These are phyloP conservation scores for Penicillium olsonii DNA, from an alignment of 2,329 filamentous ascomycete species.

Conservation along the genomic window DNA sequence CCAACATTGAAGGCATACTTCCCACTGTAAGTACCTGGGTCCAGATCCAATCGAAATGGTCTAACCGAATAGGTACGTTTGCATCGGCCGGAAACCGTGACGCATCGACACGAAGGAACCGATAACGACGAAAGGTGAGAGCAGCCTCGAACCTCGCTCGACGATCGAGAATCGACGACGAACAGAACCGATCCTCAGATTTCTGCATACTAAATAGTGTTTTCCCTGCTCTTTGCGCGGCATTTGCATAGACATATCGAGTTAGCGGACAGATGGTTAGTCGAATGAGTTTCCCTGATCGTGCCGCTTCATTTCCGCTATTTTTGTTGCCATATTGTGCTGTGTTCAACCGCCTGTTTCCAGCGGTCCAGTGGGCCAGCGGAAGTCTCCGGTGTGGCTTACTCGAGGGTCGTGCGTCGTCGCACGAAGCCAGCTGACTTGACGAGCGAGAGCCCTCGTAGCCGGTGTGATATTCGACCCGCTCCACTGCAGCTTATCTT, in stretches of 20 bases:
- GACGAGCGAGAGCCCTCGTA: background rate
- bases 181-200: background rate
- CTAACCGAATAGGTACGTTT: slow-evolving; percentile 42
- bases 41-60: background rate
- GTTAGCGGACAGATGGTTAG: slow-evolving; percentile 22
- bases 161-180: background rate
- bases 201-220: slow-evolving; percentile 7
- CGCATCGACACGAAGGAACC: background rate
- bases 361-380: background rate
- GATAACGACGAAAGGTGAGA: background rate
- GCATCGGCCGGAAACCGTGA: slow-evolving; percentile 43
- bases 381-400: background rate
- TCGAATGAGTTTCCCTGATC: slow-evolving; percentile 15
- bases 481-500: background rate
- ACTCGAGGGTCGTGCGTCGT: background rate
- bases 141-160: background rate
- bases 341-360: background rate
- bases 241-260: slow-evolving; percentile 15
- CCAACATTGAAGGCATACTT: slow-evolving; percentile 46
- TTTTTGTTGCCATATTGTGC: background rate
- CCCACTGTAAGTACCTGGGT: slow-evolving; percentile 40
- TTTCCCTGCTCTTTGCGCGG: slow-evolving; percentile 9
- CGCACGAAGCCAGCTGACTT: background rate
- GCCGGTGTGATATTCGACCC: background rate
- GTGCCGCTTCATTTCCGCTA: slow-evolving; percentile 1